Conservation (phyloP, 139 green algal genomes). For the Limnomonas spitsbergensis region DNA sequence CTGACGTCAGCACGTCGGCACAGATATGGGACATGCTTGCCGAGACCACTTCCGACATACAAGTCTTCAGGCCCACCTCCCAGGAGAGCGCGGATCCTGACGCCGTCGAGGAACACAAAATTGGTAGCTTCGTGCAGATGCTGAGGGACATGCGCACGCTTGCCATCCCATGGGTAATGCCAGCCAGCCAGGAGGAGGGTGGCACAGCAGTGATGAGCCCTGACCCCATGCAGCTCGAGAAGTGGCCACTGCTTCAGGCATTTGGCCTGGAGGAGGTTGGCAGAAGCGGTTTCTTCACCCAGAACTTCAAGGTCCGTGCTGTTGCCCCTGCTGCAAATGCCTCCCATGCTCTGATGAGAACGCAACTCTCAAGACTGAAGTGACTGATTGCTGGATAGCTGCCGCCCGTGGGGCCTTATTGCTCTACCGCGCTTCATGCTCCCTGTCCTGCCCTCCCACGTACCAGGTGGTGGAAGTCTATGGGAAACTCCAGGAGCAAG, state of each 20-base stretch:
- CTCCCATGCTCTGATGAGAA: background rate
- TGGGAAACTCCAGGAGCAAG: background rate
- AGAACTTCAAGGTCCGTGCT: constrained; percentile 45
- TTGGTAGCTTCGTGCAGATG: constrained; percentile 44
- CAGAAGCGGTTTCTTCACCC: constrained; percentile 54
- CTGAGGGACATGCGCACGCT: constrained; percentile 30
- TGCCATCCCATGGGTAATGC: constrained; percentile 29
- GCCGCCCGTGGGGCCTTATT: too few species aligned
- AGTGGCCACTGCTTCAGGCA: constrained; percentile 59
- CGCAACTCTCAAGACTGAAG: too few species aligned
- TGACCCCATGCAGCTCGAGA: constrained; percentile 43
- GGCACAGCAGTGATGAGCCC: background rate
- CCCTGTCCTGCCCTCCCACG: too few species aligned
- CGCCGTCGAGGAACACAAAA: constrained; percentile 35
- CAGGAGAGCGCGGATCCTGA: constrained; percentile 32
- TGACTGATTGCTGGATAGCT: too few species aligned
- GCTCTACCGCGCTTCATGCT: too few species aligned
- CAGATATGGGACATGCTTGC: constrained; percentile 15
- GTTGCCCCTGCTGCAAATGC: background rate
- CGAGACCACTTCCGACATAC: background rate
- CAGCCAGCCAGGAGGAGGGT: too few species aligned
- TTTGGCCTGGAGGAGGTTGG: constrained; percentile 61
- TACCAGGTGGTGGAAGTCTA: constrained; percentile 37
- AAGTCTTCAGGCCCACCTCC: constrained; percentile 15
- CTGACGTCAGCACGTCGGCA: background rate